A percentile compares a stretch with the other conserved stretches of the same genome.
Conservation (phyloP, 139 green algal species). For the Astrephomene gubernaculifera region DNA sequence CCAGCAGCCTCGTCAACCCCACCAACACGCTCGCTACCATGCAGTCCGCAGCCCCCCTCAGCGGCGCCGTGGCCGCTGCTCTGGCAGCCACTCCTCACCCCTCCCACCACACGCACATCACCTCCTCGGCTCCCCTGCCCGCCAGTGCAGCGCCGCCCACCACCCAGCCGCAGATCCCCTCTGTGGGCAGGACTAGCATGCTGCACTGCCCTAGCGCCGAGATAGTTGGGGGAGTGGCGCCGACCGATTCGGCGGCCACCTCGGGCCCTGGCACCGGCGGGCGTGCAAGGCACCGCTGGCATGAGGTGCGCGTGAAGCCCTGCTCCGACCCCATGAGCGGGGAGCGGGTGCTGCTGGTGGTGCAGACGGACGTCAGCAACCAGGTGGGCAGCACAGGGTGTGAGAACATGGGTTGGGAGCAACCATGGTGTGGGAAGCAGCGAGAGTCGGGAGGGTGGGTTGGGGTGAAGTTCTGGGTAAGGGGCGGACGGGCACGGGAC, state of each 20-base stretch:
- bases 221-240: no score
- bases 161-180: no score
- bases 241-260: no score
- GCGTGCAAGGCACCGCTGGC: no score
- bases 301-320: slow-evolving; percentile 10
- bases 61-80: neutral
- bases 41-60: neutral
- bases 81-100: no score
- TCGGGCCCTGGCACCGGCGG: no score
- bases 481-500: neutral
- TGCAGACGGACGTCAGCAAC: slow-evolving; percentile 38
- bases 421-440: no score
- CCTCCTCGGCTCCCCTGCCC: no score
- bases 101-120: no score
- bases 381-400: neutral
- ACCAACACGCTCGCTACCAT: neutral
- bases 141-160: no score
- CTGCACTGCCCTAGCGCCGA: no score
- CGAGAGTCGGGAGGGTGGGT: neutral
- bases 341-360: slow-evolving; percentile 19
- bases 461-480: neutral
- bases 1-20: neutral
- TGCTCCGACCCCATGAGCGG: slow-evolving; percentile 19
- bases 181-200: no score
- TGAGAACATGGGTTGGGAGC: neutral